Conservation (phyloP, 2,329 filamentous ascomycete species). For the Exophiala xenobiotica region DNA sequence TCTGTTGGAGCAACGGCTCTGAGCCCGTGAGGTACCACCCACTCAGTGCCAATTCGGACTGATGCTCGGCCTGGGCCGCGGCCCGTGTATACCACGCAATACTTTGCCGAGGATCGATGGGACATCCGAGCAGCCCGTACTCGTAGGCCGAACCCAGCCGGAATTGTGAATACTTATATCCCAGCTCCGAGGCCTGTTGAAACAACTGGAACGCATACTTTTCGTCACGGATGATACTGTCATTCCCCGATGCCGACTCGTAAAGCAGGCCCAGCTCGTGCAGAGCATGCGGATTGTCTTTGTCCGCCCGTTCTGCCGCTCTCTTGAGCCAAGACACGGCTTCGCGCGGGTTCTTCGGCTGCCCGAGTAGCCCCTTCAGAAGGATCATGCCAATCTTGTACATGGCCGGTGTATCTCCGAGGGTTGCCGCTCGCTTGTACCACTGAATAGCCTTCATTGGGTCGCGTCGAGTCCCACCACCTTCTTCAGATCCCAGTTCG, state of each 20-base stretch:
- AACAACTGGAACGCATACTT: slow-evolving; percentile 78
- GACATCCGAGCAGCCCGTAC: slow-evolving; percentile 79
- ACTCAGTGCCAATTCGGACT: slow-evolving; percentile 78
- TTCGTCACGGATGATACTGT: slow-evolving; percentile 77
- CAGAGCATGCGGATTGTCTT: slow-evolving; percentile 89
- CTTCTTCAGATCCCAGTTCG: slow-evolving; percentile 91
- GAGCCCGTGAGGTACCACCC: slow-evolving; percentile 95
- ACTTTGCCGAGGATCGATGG: slow-evolving; percentile 76
- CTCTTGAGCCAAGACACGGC: slow-evolving; percentile 90
- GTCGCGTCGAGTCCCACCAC: slow-evolving; percentile 87
- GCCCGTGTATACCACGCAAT: slow-evolving; percentile 94
- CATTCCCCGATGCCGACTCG: slow-evolving; percentile 58
- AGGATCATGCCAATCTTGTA: slow-evolving; percentile 98
- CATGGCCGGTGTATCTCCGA: slow-evolving; percentile 92
- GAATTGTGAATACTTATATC: slow-evolving; percentile 95
- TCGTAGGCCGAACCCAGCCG: slow-evolving; percentile 85
- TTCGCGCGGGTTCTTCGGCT: slow-evolving; percentile 77
- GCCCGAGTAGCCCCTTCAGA: slow-evolving; percentile 89
- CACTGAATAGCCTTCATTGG: slow-evolving; percentile 94
- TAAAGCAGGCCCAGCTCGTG: slow-evolving; percentile 76
- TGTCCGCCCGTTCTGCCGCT: slow-evolving; percentile 81
- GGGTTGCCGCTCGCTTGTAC: slow-evolving; percentile 88
- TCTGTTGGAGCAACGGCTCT: slow-evolving; percentile 83
- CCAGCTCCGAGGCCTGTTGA: slow-evolving; percentile 78
- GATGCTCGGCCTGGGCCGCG: slow-evolving; percentile 89